These are phyloP conservation scores for Dalbergia cochinchinensis DNA, from an alignment of 306 rosid genomes.

Conservation along the genomic window DNA sequence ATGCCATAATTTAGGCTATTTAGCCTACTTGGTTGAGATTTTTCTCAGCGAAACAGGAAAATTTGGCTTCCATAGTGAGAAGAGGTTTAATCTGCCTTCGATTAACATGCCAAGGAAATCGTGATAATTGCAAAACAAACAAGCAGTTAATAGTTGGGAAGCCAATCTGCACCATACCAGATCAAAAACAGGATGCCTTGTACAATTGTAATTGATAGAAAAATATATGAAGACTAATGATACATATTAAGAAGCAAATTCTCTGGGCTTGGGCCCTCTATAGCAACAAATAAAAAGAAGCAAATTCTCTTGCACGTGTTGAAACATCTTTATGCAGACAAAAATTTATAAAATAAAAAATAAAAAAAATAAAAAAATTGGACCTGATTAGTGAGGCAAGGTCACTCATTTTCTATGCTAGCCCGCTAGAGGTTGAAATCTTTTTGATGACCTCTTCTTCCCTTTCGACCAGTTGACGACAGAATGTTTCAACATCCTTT, in stretches of 20 bases:
- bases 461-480: slow-evolving; percentile 80
- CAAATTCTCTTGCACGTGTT: not conserved
- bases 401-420: slow-evolving; percentile 42
- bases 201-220: not conserved
- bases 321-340: not conserved
- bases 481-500: slow-evolving; percentile 65
- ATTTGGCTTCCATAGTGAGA: no score
- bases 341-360: not conserved
- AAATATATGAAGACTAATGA: not conserved
- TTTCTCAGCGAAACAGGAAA: no score
- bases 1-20: no score
- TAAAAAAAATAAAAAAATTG: no score
- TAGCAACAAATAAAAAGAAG: no score
- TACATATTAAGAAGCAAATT: not conserved
- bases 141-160: not conserved
- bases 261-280: not conserved
- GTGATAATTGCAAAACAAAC: no score
- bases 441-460: slow-evolving; percentile 76
- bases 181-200: not conserved
- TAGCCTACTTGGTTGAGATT: no score
- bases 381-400: not conserved
- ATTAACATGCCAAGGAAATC: no score
- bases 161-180: slow-evolving; percentile 3
- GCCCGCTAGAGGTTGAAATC: slow-evolving; percentile 76
- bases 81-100: no score